Conservation (phyloP, 768 basidiomycete species). For the Tylopilus intermedius region DNA sequence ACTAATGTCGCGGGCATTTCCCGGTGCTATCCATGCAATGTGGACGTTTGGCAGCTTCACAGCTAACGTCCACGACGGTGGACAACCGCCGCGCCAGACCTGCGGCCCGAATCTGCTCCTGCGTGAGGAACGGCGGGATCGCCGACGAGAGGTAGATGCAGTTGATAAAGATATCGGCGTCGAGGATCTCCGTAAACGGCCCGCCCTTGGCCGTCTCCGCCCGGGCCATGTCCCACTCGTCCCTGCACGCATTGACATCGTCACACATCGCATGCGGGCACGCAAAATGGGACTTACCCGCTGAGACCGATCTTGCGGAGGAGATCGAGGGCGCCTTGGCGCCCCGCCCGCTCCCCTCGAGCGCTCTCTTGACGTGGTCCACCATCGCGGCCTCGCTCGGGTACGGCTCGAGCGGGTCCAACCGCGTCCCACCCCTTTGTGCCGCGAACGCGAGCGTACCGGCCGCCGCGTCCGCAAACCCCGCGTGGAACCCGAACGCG, state of each 20-base stretch:
- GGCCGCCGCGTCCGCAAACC: conserved; percentile 96
- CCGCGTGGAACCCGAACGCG: conserved; percentile 97
- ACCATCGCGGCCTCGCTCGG: conserved; percentile 84
- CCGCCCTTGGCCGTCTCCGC: conserved; percentile 95
- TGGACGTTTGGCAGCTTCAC: too few relatives aligned
- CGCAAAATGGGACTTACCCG: conserved; percentile 55
- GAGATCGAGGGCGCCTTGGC: conserved; percentile 84
- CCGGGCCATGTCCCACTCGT: conserved; percentile 96
- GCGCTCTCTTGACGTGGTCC: conserved; percentile 54
- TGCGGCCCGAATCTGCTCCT: conserved; percentile 64
- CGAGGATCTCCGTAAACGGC: conserved; percentile 91
- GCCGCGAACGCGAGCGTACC: conserved; percentile 78
- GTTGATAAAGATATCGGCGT: conserved; percentile 97
- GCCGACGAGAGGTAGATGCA: conserved; percentile 92
- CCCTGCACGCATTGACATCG: conserved; percentile 39
- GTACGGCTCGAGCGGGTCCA: conserved; percentile 76
- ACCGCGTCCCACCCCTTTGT: conserved; percentile 50
- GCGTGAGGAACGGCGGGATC: conserved; percentile 80
- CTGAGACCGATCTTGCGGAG: conserved; percentile 92
- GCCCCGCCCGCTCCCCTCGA: conserved; percentile 66
- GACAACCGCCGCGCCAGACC: conserved; percentile 64
- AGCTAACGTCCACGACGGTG: conserved; percentile 95
- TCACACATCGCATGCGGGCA: too few relatives aligned
- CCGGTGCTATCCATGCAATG: too few relatives aligned
- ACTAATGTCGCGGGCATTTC: too few relatives aligned